Conservation (phyloP, 169 alveolate species). For the Eimeria acervulina region DNA sequence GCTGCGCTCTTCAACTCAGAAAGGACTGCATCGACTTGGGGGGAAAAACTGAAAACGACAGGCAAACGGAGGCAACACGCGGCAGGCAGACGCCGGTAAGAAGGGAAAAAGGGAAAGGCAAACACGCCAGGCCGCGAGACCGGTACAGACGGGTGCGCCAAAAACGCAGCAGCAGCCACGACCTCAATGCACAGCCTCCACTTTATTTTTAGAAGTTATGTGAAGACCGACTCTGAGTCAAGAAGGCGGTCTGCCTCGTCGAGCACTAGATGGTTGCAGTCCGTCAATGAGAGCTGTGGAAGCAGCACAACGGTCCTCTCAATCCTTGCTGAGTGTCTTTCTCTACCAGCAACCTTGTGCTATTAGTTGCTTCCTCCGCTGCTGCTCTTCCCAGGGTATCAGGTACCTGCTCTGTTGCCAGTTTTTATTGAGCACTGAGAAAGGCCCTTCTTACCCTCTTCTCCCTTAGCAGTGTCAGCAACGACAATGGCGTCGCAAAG, state of each 20-base stretch:
- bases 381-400: neutral
- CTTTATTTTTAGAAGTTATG: neutral
- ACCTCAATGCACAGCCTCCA: neutral
- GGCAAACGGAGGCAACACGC: neutral
- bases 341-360: neutral
- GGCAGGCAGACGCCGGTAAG: neutral
- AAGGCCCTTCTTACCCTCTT: conserved; percentile 25
- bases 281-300: conserved; percentile 81
- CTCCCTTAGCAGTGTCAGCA: conserved; percentile 23
- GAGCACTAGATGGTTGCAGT: conserved; percentile 88
- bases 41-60: conserved; percentile 71
- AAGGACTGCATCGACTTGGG: conserved; percentile 80
- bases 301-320: neutral
- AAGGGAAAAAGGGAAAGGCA: neutral
- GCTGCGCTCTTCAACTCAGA: conserved; percentile 37
- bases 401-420: no score
- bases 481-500: conserved; percentile 39
- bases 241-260: conserved; percentile 92
- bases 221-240: conserved; percentile 77
- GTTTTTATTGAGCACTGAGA: neutral
- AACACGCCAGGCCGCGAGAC: neutral
- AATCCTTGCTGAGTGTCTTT: neutral
- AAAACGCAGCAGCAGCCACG: neutral
- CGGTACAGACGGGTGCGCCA: neutral
- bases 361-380: neutral